phyloP scores from a whole-genome alignment of 768 basidiomycete species.

The Trametes villosa region DNA sequence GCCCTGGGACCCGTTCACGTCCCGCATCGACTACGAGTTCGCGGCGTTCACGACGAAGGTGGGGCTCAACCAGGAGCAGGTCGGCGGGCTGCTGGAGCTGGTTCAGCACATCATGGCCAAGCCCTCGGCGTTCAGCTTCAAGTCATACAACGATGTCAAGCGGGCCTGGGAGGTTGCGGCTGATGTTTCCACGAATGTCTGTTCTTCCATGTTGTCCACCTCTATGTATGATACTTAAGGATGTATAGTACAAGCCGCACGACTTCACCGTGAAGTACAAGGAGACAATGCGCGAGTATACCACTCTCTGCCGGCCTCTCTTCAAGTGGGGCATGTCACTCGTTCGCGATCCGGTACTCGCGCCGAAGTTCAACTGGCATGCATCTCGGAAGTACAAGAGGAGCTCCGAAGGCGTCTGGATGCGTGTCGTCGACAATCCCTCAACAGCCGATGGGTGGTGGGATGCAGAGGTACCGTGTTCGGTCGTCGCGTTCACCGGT shows the following conservation, averaged over 20 bases:
- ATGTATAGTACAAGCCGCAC: background rate
- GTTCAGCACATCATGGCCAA: constrained; percentile 11
- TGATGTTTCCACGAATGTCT: constrained; percentile 5
- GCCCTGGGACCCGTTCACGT: constrained; percentile 39
- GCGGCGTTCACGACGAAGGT: constrained; percentile 31
- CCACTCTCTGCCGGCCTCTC: constrained; percentile 29
- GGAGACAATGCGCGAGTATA: constrained; percentile 19
- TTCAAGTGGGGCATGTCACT: constrained; percentile 37
- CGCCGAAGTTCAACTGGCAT: constrained; percentile 38
- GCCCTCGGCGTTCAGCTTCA: constrained; percentile 21
- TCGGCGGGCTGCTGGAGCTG: constrained; percentile 27
- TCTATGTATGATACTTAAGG: constrained; percentile 5
- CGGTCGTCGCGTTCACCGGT: background rate
- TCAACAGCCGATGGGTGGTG: constrained; percentile 44
- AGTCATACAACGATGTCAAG: constrained; percentile 26
- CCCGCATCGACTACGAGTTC: constrained; percentile 37
- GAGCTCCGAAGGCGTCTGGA: constrained; percentile 30
- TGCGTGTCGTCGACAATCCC: constrained; percentile 40
- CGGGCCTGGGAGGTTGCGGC: constrained; percentile 26
- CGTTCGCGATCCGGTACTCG: constrained; percentile 32
- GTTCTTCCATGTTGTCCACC: constrained; percentile 4
- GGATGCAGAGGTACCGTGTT: constrained; percentile 41
- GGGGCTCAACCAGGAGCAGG: constrained; percentile 25
- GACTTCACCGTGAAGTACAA: constrained; percentile 8
- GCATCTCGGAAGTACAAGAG: constrained; percentile 35